Evolutionary conservation across 1,284 basidiomycete genomes (phyloP).

Genomic region (Puccinia sorghi): DNA sequence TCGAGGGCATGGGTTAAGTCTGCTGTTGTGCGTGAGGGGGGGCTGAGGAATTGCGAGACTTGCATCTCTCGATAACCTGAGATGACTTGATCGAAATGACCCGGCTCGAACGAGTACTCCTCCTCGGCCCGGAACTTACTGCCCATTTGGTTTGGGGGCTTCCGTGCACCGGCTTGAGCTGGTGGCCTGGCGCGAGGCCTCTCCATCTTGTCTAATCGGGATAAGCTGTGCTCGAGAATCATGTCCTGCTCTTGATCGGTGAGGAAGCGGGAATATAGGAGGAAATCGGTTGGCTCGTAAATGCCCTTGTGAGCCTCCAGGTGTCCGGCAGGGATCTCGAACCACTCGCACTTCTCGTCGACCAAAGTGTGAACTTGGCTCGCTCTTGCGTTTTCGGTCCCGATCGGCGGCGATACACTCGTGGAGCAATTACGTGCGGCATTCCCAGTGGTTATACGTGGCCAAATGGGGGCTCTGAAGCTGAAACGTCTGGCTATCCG

Average conservation of each 20-base stretch:
- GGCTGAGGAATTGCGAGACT: not conserved
- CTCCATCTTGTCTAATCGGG: not conserved
- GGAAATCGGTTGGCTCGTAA: constrained; percentile 22
- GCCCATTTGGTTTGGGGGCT: not conserved
- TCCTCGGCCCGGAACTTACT: not conserved
- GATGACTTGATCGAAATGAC: constrained; percentile 46
- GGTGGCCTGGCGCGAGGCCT: not conserved
- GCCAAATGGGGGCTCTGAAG: no score
- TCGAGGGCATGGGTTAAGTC: not conserved
- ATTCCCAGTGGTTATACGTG: not conserved
- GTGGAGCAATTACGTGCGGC: not conserved
- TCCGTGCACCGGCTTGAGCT: not conserved
- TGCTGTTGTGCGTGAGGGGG: not conserved
- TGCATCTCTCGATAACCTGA: constrained; percentile 33
- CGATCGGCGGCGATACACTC: not conserved
- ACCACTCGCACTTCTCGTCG: constrained; percentile 7
- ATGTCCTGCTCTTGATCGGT: constrained; percentile 19
- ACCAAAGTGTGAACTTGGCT: not conserved
- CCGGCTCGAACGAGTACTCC: constrained; percentile 31
- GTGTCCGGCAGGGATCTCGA: constrained; percentile 18
- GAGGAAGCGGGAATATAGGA: constrained; percentile 22
- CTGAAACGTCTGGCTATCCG: not conserved
- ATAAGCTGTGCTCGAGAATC: constrained; percentile 16
- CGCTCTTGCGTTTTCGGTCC: not conserved
- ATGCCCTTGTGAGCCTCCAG: not conserved